Base-by-base conservation (phyloP, 768 basidiomycete species). In the Hortiboletus campestris region DNA sequence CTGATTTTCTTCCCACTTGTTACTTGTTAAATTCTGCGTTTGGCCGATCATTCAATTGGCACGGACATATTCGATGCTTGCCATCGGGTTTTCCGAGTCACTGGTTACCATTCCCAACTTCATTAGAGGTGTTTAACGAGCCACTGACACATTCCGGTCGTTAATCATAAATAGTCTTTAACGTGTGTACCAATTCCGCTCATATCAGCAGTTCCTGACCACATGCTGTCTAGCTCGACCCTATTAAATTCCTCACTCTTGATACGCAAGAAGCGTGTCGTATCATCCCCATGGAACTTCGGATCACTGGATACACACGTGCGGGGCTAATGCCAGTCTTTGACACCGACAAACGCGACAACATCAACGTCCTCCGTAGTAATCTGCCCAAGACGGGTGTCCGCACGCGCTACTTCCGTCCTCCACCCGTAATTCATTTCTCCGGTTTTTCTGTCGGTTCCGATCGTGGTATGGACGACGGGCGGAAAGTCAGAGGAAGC, bases 201-300 rank as follows among this genome's bases (percentile, higher is more conserved):
- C 7, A 7, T 41, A 1, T 47, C 19, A 32, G 14, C 12, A 2
- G 3, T 16, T 28, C 11, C 35, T 48, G 32, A 59, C 6, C 22
- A 29, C 40, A 5, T n/a, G 4, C 19, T 25, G 19, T 40, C 17
- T 11, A 70, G 70, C 60, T 72, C 38, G 64, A 62, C 44, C 38
- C 50, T 52, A 34, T 46, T 22, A 69, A 72, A 31, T 78, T 75
- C 61, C 60, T 63, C 35, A 64, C 71, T 14, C 54, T 66, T 19
- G 57, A 58, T 3, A 61, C 73, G 3, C 65, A 72, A 57, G 82
- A 82, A 67, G 81, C 76, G 2, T 76, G 76, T 48, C 76, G 78
- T n/a, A 76, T 83, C 47, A 80, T 84, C 41, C 81, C 83, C 2
- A 69, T 83, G 71, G 75, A 73, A 19, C 51, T 85, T n/a, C 74